These are phyloP conservation scores for Candida vartiovaarae DNA, from an alignment of 805 yeast genomes.

Conservation along the genomic window DNA sequence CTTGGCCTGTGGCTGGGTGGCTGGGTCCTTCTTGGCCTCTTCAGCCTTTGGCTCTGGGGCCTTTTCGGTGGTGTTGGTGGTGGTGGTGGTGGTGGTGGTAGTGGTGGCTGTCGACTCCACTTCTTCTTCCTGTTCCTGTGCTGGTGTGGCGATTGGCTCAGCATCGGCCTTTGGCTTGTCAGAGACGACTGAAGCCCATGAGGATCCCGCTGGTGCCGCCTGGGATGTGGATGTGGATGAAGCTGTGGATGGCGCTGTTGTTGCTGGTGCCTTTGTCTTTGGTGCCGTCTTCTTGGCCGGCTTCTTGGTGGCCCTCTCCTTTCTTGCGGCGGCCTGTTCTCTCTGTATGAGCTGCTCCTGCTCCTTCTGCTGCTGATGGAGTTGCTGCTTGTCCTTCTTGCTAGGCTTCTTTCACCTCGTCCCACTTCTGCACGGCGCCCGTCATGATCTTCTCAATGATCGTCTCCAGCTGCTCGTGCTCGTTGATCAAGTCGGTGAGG, in stretches of 20 bases:
- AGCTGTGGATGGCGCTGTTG: constrained; percentile 8
- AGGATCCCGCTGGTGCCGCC: constrained; percentile 17
- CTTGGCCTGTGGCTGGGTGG: constrained; percentile 11
- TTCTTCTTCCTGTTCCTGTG: too few relatives aligned
- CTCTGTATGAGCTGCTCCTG: constrained; percentile 17
- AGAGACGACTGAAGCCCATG: constrained; percentile 25
- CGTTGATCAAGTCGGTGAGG: constrained; percentile 65
- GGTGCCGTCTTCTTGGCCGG: constrained; percentile 12
- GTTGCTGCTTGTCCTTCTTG: constrained; percentile 46
- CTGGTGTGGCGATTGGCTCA: constrained; percentile 4
- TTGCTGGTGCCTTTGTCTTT: constrained; percentile 6
- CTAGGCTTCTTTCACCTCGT: constrained; percentile 69
- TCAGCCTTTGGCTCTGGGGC: constrained; percentile 1
- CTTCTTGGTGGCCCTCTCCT: constrained; percentile 13
- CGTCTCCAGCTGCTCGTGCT: constrained; percentile 68
- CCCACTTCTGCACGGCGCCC: constrained; percentile 91
- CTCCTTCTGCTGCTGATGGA: constrained; percentile 15
- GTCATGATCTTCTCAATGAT: constrained; percentile 85
- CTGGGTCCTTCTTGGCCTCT: not conserved
- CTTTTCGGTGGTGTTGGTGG: too few relatives aligned
- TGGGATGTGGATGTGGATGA: constrained; percentile 13
- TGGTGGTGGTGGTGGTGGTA: too few relatives aligned
- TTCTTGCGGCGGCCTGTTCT: constrained; percentile 14
- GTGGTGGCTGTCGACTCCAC: too few relatives aligned
- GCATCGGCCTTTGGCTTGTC: constrained; percentile 20